These are phyloP conservation scores for Skeletonema potamos DNA, from an alignment of 108 stramenopile species.

Conservation along the genomic window DNA sequence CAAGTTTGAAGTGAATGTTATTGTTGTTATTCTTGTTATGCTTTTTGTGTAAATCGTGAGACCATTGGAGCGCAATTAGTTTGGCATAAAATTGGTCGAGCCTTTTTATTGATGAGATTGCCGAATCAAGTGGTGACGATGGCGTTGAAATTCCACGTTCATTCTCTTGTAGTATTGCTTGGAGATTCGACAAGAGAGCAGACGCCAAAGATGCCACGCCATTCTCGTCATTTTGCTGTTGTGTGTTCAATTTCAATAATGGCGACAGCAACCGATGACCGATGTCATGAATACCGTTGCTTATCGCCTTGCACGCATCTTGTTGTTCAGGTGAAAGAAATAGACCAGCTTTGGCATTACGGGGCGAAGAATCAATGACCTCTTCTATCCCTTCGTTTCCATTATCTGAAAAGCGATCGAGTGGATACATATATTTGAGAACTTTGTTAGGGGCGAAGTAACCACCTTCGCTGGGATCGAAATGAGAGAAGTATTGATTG, in stretches of 20 bases:
- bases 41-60: constrained; percentile 43
- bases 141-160: constrained; percentile 5
- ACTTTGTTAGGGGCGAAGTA: constrained; percentile 61
- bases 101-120: constrained; percentile 38
- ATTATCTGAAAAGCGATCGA: constrained; percentile 34
- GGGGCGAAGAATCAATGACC: constrained; percentile 22
- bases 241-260: neutral
- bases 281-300: constrained; percentile 10
- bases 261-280: constrained; percentile 20
- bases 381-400: constrained; percentile 18
- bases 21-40: constrained; percentile 24
- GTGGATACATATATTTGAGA: constrained; percentile 70
- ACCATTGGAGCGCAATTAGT: constrained; percentile 55
- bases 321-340: constrained; percentile 16
- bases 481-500: constrained; percentile 55
- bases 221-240: neutral
- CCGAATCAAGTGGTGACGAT: constrained; percentile 10
- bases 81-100: constrained; percentile 48
- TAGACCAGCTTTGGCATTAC: neutral
- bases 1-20: constrained; percentile 57
- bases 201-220: neutral
- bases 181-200: neutral
- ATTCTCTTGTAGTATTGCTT: constrained; percentile 8
- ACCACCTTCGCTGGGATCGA: constrained; percentile 29
- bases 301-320: constrained; percentile 1